Evolutionary conservation across 441 rosid genomes (phyloP), one percentile per base, ranked within the genome.

Genomic region (Euphorbia schlechtendalii): DNA sequence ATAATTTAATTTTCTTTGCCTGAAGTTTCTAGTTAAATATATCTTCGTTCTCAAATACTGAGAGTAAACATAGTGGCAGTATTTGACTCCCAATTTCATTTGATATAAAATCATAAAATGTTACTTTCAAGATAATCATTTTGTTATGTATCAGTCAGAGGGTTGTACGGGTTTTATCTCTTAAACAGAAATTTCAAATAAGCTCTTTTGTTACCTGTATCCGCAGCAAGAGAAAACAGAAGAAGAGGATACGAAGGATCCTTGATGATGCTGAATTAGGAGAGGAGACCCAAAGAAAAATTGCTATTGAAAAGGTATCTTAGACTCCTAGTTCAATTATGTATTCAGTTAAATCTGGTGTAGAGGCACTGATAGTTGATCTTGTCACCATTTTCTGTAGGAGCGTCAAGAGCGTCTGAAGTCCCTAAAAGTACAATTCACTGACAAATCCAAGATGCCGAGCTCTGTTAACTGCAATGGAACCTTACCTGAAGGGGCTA

Each of bases 241-340:
- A 90, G 73, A 96, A 85, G 92, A 88, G 81, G 77, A 92, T 92
- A 61, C 87, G 99, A 51, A 80, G 99, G 81, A 96, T 96, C 57
- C 80, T 96, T 67, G 99, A 96, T 75, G 99, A 96, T 79, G 82
- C 98, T 70, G 99, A 96, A 84, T 78, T 96, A 76, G 99, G 99
- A 69, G 98, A 92, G 74, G 98, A 93, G 68, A 96, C 99, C 20
- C 90, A 86, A 81, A 86, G 87, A 67, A 96, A 96, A 85, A 96
- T 93, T 68, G 99, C 98, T 62, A 89, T 96, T 38, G 99, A 96
- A 83, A 93, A 96, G 94, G 99, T 90, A 70, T 40, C 69, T 40
- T 71, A 18, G 61, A 49, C 49, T 40, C 69, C 34, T 71, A 18
- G 61, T 56, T 53, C 60, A 66, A 64, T 58, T 28, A 43, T 70